phyloP scores from a whole-genome alignment of 2,329 filamentous ascomycete species.

The Alternaria arborescens region DNA sequence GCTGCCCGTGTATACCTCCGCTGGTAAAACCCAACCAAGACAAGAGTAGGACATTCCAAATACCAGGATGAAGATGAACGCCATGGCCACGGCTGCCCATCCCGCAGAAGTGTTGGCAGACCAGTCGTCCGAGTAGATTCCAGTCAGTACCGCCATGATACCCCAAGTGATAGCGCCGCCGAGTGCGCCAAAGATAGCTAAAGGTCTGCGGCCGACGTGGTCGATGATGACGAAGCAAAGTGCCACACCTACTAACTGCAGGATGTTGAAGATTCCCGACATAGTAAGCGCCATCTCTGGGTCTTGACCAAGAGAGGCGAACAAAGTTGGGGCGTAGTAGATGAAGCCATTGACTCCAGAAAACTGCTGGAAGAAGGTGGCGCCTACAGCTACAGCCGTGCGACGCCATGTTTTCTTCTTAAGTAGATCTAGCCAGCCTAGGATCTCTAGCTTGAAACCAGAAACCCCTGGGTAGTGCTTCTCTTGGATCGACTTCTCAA shows the following conservation, averaged over 20 bases:
- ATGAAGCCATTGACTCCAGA: slow-evolving; percentile 54
- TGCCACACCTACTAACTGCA: slow-evolving; percentile 6
- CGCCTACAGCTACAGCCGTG: slow-evolving; percentile 41
- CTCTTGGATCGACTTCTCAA: background rate
- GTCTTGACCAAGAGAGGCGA: slow-evolving; percentile 42
- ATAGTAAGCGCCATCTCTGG: slow-evolving; percentile 48
- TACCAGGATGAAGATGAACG: slow-evolving; percentile 6
- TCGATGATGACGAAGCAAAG: slow-evolving; percentile 24
- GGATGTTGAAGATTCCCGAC: slow-evolving; percentile 14
- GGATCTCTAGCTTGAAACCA: slow-evolving; percentile 52
- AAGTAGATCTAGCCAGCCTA: slow-evolving; percentile 57
- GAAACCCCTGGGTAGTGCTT: slow-evolving; percentile 7
- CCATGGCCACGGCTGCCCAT: slow-evolving; percentile 14
- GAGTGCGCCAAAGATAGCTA: slow-evolving; percentile 21
- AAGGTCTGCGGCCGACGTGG: slow-evolving; percentile 15
- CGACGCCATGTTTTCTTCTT: slow-evolving; percentile 50
- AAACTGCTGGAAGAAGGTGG: slow-evolving; percentile 53
- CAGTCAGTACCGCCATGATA: slow-evolving; percentile 47
- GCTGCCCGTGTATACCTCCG: slow-evolving; percentile 17
- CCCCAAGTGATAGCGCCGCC: slow-evolving; percentile 55
- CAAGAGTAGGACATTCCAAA: slow-evolving; percentile 17
- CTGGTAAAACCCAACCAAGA: slow-evolving; percentile 54
- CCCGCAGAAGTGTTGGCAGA: slow-evolving; percentile 1
- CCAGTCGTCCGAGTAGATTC: slow-evolving; percentile 6
- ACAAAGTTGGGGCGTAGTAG: slow-evolving; percentile 69